Percentiles rank a stretch among this genome's conserved stretches.
Conservation (phyloP, 805 yeast genomes). For the Sugiyamaella mastotermitis region DNA sequence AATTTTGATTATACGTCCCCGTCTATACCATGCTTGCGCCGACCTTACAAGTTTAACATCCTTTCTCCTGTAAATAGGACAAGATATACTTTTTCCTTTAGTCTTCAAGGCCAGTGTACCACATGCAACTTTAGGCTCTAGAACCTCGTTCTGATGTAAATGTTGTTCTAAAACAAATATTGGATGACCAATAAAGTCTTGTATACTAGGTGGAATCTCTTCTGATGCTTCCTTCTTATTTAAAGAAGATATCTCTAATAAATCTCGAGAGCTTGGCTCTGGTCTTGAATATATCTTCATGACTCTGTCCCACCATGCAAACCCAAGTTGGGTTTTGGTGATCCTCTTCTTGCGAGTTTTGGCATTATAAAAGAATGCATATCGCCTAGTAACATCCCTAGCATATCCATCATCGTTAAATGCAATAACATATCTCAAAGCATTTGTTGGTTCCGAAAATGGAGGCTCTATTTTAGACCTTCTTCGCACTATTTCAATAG, state of each 20-base stretch:
- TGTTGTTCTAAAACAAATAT: conserved; percentile 74
- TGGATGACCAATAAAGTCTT: conserved; percentile 85
- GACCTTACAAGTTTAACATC: conserved; percentile 61
- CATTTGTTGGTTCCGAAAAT: conserved; percentile 47
- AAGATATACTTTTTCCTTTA: conserved; percentile 34
- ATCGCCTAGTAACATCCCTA: conserved; percentile 81
- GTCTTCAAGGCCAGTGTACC: conserved; percentile 58
- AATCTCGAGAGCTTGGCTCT: conserved; percentile 29
- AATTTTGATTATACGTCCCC: conserved; percentile 66
- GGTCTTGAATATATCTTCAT: conserved; percentile 28
- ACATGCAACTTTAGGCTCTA: conserved; percentile 62
- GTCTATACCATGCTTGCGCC: conserved; percentile 80
- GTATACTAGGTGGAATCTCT: conserved; percentile 80
- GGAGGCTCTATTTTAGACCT: conserved; percentile 72
- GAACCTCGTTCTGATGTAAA: conserved; percentile 62
- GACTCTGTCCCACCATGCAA: conserved; percentile 54
- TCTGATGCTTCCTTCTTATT: conserved; percentile 59
- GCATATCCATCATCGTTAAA: conserved; percentile 60
- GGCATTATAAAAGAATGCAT: conserved; percentile 64
- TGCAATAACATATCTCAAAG: conserved; percentile 69
- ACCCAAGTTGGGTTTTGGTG: conserved; percentile 50
- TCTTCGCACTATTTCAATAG: conserved; percentile 57
- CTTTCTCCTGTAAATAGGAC: conserved; percentile 50
- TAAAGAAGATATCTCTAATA: conserved; percentile 54
- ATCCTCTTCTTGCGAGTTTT: conserved; percentile 70